phyloP scores from a whole-genome alignment of 768 basidiomycete species.

The Phylloporus scabripes region DNA sequence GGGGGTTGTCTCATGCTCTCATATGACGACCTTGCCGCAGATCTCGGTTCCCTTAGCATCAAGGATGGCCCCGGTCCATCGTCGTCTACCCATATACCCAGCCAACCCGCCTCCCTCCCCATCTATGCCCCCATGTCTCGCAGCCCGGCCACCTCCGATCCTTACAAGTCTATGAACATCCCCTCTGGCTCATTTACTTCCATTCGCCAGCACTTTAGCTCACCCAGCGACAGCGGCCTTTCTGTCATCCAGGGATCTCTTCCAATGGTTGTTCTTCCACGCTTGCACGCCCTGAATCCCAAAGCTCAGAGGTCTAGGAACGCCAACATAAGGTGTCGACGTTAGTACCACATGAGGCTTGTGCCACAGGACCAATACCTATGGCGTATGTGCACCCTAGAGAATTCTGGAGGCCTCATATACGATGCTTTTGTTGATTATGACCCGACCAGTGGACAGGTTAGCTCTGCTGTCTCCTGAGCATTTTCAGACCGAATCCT shows the following conservation, averaged over 20 bases:
- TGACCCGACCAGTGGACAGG: slow-evolving; percentile 75
- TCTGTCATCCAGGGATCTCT: too few relatives aligned
- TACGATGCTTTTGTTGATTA: slow-evolving; percentile 83
- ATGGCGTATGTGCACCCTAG: background rate
- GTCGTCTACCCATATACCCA: slow-evolving; percentile 47
- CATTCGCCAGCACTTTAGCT: slow-evolving; percentile 42
- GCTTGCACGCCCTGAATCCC: background rate
- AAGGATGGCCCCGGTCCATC: slow-evolving; percentile 30
- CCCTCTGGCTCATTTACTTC: slow-evolving; percentile 41
- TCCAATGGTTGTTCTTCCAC: too few relatives aligned
- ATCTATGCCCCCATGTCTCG: slow-evolving; percentile 68
- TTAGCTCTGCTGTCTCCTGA: slow-evolving; percentile 25
- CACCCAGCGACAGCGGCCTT: slow-evolving; percentile 58
- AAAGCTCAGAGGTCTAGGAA: slow-evolving; percentile 61
- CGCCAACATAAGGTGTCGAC: slow-evolving; percentile 73
- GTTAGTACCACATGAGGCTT: slow-evolving; percentile 38
- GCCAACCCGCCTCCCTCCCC: slow-evolving; percentile 70
- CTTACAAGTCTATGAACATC: slow-evolving; percentile 57
- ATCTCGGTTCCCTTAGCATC: slow-evolving; percentile 60
- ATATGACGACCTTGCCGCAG: slow-evolving; percentile 76
- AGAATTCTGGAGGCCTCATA: slow-evolving; percentile 53
- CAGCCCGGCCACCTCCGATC: slow-evolving; percentile 52
- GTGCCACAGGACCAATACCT: background rate
- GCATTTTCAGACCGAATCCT: background rate
- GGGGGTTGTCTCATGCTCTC: slow-evolving; percentile 61